Percentiles rank a stretch among this genome's conserved stretches.
Conservation (phyloP, 805 yeast species). For the Debaryomyces maramus region DNA sequence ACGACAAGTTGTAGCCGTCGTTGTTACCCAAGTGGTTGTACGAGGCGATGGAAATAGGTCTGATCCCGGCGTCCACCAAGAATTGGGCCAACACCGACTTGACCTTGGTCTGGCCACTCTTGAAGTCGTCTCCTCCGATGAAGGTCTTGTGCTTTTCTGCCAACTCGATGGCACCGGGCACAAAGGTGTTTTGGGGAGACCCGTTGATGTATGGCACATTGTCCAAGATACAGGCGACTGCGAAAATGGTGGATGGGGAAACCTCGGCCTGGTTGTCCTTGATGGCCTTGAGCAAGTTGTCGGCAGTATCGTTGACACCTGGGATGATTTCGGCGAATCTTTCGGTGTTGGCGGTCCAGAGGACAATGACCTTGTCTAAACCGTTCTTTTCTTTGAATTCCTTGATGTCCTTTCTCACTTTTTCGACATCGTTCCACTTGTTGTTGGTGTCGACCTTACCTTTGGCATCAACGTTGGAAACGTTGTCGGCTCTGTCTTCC, state of each 20-base stretch:
- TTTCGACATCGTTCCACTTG: constrained; percentile 90
- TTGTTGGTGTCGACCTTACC: constrained; percentile 54
- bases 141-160: constrained; percentile 75
- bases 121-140: constrained; percentile 97
- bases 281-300: constrained; percentile 69
- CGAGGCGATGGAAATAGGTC: constrained; percentile 91
- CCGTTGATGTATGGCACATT: constrained; percentile 90
- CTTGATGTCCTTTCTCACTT: constrained; percentile 77
- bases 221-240: constrained; percentile 89
- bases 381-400: constrained; percentile 69
- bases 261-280: constrained; percentile 80
- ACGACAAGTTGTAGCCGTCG: constrained; percentile 88
- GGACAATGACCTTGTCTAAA: constrained; percentile 83
- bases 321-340: constrained; percentile 75
- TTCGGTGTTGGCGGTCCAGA: constrained; percentile 98
- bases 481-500: constrained; percentile 86
- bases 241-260: constrained; percentile 91
- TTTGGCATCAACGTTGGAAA: constrained; percentile 56
- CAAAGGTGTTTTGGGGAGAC: constrained; percentile 96
- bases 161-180: constrained; percentile 89
- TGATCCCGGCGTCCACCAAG: constrained; percentile 95
- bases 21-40: constrained; percentile 96
- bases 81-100: constrained; percentile 96
- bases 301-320: constrained; percentile 88
- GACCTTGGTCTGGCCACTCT: constrained; percentile 93